A percentile compares a stretch with the other conserved stretches of the same genome.
These are phyloP conservation scores for Pythium monospermum DNA, from an alignment of 352 stramenopile species.

Conservation along the genomic window DNA sequence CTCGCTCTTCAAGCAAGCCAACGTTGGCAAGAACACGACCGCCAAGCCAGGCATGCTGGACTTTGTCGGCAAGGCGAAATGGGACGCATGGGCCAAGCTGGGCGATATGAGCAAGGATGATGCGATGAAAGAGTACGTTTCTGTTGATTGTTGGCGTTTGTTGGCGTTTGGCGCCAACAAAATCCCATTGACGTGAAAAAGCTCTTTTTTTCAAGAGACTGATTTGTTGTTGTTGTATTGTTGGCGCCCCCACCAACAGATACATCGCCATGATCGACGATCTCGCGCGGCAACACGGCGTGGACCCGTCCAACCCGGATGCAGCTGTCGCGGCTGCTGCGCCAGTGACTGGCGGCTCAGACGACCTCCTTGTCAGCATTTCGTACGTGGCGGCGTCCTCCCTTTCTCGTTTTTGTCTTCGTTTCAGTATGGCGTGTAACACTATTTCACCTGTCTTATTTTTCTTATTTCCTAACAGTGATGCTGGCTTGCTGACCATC, in stretches of 20 bases:
- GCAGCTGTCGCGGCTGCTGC: neutral
- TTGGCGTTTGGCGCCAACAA: too few relatives aligned
- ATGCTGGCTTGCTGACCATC: constrained; percentile 62
- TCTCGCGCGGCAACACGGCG: constrained; percentile 39
- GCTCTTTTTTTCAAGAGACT: too few relatives aligned
- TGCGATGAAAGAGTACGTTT: constrained; percentile 40
- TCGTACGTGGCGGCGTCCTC: too few relatives aligned
- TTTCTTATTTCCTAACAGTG: too few relatives aligned
- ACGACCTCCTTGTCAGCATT: constrained; percentile 51
- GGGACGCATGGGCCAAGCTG: constrained; percentile 72
- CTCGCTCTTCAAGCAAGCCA: constrained; percentile 80
- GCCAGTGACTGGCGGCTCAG: constrained; percentile 19
- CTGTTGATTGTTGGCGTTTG: neutral
- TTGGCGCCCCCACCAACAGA: too few relatives aligned
- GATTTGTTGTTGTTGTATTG: too few relatives aligned
- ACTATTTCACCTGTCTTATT: too few relatives aligned
- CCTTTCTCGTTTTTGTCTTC: too few relatives aligned
- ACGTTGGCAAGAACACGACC: constrained; percentile 54
- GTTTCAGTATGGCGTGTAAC: too few relatives aligned
- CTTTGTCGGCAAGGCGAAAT: constrained; percentile 82
- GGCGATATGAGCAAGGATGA: constrained; percentile 64
- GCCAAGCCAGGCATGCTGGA: constrained; percentile 73
- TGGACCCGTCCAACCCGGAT: constrained; percentile 11
- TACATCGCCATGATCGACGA: constrained; percentile 79
- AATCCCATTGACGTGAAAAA: too few relatives aligned